Evolutionary conservation across 495 filamentous ascomycete genomes (phyloP), one percentile per base, ranked within the genome.

Genomic region (Lichina pygmaea): DNA sequence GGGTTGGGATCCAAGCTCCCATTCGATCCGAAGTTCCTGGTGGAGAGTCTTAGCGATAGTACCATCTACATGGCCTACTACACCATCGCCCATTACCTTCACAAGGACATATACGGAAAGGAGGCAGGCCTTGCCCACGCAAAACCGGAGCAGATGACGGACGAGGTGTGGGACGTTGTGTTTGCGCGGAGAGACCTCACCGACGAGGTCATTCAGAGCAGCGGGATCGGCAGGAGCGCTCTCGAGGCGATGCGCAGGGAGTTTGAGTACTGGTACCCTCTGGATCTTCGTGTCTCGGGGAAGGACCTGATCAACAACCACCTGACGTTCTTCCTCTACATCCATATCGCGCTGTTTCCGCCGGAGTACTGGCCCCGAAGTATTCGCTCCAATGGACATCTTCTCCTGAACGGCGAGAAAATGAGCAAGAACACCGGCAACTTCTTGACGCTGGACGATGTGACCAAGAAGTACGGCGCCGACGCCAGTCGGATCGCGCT

Each of bases 11-110:
- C 89, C 17, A 83, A 86, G 60, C 71, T 97, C 33, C 89, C 89
- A n/a, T 95, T 86, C 86, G 89, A 93, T 56, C 67, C 66, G 37
- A 71, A 80, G 55, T 84, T 86, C 64, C 67, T 93, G 15, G 89
- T 97, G n/a, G 89, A 97, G 64, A 76, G 68, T 66, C 62, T 93
- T 60, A 78, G 72, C 54, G 89, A 97, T 57, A 81, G 74, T 38
- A 93, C 89, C 2, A 71, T 95, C 54, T 97, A 97, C 62, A 86
- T 85, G 78, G 75, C 84, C 12, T 97, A 95, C 64, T 97, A 97
- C 62, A 93, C 89, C 7, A 73, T 97, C 50, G 75, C 81, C 9
- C 86, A 93, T 58, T 70, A 77, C 51, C 71, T 97, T 17, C 85
- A 92, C 61, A 71, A 63, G 42, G 77, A 83, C 53, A 72, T 84